Evolutionary conservation across 2,329 filamentous ascomycete species (phyloP), one percentile per base, ranked within the genome.

Genomic region (Aspergillus awamori): DNA sequence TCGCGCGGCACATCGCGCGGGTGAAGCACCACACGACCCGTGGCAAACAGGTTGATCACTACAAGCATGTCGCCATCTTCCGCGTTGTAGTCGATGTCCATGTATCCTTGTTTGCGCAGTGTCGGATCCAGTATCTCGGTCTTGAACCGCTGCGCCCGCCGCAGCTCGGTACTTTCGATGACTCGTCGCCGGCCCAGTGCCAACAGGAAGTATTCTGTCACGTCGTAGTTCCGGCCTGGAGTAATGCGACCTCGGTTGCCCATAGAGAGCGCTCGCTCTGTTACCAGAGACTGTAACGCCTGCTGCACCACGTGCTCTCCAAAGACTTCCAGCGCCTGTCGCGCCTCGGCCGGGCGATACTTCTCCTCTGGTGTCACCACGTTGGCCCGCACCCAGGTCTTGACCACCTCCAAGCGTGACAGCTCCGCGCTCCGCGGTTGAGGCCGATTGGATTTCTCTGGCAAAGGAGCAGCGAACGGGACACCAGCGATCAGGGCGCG

Each of bases 381-480:
- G 43, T 81, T 82, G 20, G 81, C 79, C 11, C 81, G 77, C 49
- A 82, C 74, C 79, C 79, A 83, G n/a, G 76, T 76, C 68, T 80
- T 81, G 39, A 76, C 79, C 7, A 74, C 67, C 4, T 77, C 74
- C 3, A 79, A 64, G 10, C 69, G 67, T 17, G 69, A 62, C 13
- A 71, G 60, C 11, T 72, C 65, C 17, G 57, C 39, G 57, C 68
- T 68, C 20, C 61, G 65, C 8, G 39, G 30, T 11, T 41, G 63
- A 10, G 55, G 17, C 53, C 51, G 52, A n/a, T 22, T 51, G 47
- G 33, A n/a, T n/a, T 61, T 56, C 15, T 65, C 39, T 8, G 56
- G 45, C 13, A 75, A 2, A 0, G 71, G 70, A 15, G 70, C 63
- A n/a, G 72, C 70, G 60, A 78, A 80, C n/a, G 77, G 69, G 8